These are phyloP conservation scores for Raffaelea arxii DNA, from an alignment of 2,329 filamentous ascomycete genomes.

Conservation along the genomic window DNA sequence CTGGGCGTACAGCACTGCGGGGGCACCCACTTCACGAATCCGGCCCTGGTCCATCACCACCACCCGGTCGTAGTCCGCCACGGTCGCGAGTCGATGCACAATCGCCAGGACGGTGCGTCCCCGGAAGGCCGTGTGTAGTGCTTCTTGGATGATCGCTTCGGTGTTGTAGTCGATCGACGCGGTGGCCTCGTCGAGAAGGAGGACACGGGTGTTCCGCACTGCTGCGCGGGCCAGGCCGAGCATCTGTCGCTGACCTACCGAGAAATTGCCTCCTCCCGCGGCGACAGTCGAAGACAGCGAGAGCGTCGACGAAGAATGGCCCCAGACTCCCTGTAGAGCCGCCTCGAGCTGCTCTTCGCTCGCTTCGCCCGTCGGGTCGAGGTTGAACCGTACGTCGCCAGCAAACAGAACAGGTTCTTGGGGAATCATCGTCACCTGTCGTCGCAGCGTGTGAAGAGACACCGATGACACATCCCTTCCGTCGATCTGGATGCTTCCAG, in stretches of 20 bases:
- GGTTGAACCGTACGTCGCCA: conserved; percentile 37
- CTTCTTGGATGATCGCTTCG: conserved; percentile 44
- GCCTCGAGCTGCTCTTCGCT: conserved; percentile 38
- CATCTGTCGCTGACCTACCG: conserved; percentile 48
- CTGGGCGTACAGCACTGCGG: conserved; percentile 32
- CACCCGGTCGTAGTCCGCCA: conserved; percentile 50
- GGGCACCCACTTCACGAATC: conserved; percentile 42
- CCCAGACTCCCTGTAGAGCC: conserved; percentile 38
- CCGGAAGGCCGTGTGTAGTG: conserved; percentile 38
- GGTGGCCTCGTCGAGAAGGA: conserved; percentile 50
- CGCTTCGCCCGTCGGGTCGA: conserved; percentile 52
- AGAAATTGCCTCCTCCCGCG: conserved; percentile 45
- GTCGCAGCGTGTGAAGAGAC: conserved; percentile 23
- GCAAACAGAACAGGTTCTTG: conserved; percentile 28
- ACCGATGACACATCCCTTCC: conserved; percentile 24
- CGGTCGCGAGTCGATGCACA: conserved; percentile 46
- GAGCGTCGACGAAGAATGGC: conserved; percentile 13
- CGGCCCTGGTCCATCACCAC: conserved; percentile 45
- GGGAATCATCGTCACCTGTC: conserved; percentile 27
- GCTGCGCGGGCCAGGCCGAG: conserved; percentile 47
- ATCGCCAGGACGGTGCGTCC: conserved; percentile 47
- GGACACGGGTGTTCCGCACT: conserved; percentile 43
- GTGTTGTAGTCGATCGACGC: conserved; percentile 51
- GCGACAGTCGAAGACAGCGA: conserved; percentile 37
- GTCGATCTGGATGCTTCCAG: conserved; percentile 23